Conservation (phyloP, 345 rosid species). For the Eucalyptus cloeziana region DNA sequence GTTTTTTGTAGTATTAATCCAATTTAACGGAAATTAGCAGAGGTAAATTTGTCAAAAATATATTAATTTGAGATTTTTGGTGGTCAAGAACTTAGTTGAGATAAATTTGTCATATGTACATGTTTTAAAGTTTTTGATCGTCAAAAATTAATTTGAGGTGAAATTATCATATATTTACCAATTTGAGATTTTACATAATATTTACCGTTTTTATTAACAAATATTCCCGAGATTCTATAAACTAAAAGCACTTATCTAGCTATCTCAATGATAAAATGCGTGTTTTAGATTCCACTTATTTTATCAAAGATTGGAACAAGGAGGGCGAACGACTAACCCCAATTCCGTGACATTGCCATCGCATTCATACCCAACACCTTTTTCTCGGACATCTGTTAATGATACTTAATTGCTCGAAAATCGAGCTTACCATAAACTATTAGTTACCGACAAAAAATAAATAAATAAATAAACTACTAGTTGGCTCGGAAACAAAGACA, state of each 20-base stretch:
- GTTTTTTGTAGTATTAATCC: accelerated
- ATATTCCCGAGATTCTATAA: neutral
- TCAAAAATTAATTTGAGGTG: too few relatives aligned
- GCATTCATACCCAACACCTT: accelerated
- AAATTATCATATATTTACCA: accelerated
- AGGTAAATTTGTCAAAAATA: too few relatives aligned
- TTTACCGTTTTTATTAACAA: accelerated
- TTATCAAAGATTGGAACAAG: neutral
- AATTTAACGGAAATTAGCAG: accelerated
- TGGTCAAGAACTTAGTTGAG: accelerated
- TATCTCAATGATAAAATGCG: neutral
- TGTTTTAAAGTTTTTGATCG: accelerated
- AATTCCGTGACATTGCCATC: neutral
- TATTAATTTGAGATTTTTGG: accelerated
- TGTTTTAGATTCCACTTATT: neutral
- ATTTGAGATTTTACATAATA: too few relatives aligned
- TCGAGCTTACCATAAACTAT: neutral
- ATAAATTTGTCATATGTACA: too few relatives aligned
- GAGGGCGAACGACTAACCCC: accelerated
- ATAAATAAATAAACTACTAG: neutral
- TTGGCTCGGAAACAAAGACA: neutral
- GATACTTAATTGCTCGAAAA: too few relatives aligned
- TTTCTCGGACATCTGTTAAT: neutral
- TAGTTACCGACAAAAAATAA: neutral
- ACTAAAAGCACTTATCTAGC: neutral